Evolutionary conservation across 305 asterid species (phyloP).

Genomic region (Fraxinus baroniana): DNA sequence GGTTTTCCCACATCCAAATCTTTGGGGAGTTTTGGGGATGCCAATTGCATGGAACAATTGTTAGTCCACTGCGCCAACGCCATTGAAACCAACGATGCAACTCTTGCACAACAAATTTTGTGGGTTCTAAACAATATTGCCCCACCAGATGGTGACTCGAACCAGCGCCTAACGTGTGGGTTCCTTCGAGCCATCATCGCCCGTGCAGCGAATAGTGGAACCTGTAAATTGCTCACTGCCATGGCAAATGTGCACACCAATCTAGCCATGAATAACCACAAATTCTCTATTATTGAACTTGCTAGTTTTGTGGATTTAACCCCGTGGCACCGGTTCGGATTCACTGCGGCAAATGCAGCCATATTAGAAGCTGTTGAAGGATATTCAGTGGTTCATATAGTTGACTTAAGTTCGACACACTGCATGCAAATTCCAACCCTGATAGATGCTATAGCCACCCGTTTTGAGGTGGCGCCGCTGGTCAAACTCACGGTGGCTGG

Average conservation of each 20-base stretch:
- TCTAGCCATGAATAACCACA: slow-evolving; percentile 42
- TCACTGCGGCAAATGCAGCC: slow-evolving; percentile 83
- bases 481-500: slow-evolving; percentile 76
- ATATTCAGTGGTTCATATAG: slow-evolving; percentile 57
- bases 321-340: slow-evolving; percentile 94
- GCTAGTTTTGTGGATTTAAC: slow-evolving; percentile 85
- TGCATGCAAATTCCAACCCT: slow-evolving; percentile 97
- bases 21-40: slow-evolving; percentile 50
- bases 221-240: slow-evolving; percentile 61
- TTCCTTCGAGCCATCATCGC: slow-evolving; percentile 83
- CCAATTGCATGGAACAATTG: slow-evolving; percentile 88
- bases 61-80: slow-evolving; percentile 88
- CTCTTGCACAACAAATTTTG: slow-evolving; percentile 81
- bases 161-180: slow-evolving; percentile 78
- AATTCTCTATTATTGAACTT: slow-evolving; percentile 72
- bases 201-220: slow-evolving; percentile 70
- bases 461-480: slow-evolving; percentile 58
- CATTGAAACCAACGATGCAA: slow-evolving; percentile 76
- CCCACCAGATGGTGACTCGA: slow-evolving; percentile 89
- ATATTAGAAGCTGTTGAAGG: slow-evolving; percentile 69
- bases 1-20: slow-evolving; percentile 58
- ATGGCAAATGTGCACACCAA: slow-evolving; percentile 45
- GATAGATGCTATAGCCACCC: slow-evolving; percentile 63
- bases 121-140: slow-evolving; percentile 97
- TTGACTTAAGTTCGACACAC: slow-evolving; percentile 75